Evolutionary conservation across 768 basidiomycete genomes (phyloP), one percentile per base, ranked within the genome.

Genomic region (Collybiopsis confluens): DNA sequence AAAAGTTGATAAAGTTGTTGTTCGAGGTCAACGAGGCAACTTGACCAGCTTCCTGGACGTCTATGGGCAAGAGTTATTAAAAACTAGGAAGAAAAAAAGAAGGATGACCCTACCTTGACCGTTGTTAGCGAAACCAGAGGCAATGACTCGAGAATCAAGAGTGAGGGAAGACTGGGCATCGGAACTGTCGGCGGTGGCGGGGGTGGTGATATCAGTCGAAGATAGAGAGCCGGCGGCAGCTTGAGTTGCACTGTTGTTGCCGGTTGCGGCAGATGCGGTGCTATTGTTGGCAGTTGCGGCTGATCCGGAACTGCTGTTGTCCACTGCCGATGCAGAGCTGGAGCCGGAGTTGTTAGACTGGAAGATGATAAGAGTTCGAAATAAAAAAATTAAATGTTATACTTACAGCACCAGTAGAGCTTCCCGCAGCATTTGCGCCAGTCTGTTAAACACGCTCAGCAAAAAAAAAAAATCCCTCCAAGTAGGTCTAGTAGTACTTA

Each of bases 1-100:
- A 86, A 65, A 73, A 84, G 70, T 86, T 85, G 69, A 86, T 86
- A 65, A 85, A 90, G 73, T 89, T 89, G 71, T 89, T 85, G 43
- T 65, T 66, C n/a, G 84, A 84, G 0, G 79, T 83, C 6, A 81
- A 67, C 5, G 83, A 85, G 13, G 81, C 70, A 21, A 76, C 74
- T 65, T 84, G 75, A 26, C 80, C 82, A 50, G 73, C 58, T 71
- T 68, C 57, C 71, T 40, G 52, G 18, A 53, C 64, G 13, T 57
- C 69, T 46, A 9, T 16, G 33, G 4, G 2, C 18, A 30, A 1
- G 8, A 46, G 13, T n/a, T 18, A 1, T 27, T 30, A 35, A 33
- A 23, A 46, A 10, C 2, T 1, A 18, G 20, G 5, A 6, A 33
- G 13, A 6, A 13, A 33, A 33, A 13, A 5, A 33, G 30, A n/a